Conservation (phyloP, 2,329 filamentous ascomycete species). For the Hymenoscyphus repandus region DNA sequence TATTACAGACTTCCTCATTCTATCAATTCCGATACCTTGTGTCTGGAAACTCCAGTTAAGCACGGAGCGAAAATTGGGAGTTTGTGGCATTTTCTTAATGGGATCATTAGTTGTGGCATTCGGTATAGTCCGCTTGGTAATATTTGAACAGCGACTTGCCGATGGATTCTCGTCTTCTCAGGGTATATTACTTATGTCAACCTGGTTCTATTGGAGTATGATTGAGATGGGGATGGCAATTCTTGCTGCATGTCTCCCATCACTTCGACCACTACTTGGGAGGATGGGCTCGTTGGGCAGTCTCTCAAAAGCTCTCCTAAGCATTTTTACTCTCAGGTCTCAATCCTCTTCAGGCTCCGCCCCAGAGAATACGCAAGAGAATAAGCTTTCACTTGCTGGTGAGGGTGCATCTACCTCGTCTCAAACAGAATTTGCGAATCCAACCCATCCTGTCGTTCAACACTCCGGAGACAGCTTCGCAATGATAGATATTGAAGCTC, state of each 20-base stretch:
- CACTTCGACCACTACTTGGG: background rate
- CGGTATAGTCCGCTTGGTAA: background rate
- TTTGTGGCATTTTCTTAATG: background rate
- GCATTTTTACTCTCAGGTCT: background rate
- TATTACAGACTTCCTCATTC: slow-evolving; percentile 3
- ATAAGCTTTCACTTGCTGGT: background rate
- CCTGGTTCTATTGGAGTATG: background rate
- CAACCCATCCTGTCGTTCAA: background rate
- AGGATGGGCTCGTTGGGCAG: background rate
- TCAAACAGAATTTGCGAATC: background rate
- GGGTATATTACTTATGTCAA: background rate
- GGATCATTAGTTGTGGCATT: background rate
- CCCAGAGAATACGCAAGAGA: background rate
- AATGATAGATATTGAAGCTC: background rate
- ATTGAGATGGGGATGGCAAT: background rate
- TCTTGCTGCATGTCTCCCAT: background rate
- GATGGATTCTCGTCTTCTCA: background rate
- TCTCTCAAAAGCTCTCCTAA: background rate
- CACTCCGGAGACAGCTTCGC: background rate
- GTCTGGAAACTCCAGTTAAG: background rate
- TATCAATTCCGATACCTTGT: slow-evolving; percentile 1
- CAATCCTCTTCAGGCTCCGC: background rate
- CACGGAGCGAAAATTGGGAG: background rate
- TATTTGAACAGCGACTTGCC: background rate
- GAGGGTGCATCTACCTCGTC: background rate